phyloP scores from a whole-genome alignment of 768 basidiomycete species.

The Leucocoprinus sp. region DNA sequence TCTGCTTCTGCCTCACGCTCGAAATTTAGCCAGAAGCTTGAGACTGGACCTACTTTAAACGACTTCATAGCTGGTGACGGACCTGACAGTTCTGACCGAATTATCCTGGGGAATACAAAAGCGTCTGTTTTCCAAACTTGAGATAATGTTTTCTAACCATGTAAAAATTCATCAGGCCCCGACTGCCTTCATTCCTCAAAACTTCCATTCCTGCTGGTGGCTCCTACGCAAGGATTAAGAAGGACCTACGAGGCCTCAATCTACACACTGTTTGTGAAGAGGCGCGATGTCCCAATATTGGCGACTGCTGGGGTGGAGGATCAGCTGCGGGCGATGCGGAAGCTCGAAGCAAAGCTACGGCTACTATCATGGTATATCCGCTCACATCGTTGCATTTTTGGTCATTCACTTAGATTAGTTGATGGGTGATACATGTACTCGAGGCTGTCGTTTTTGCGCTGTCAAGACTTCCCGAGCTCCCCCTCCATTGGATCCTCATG shows the following conservation, averaged over 20 bases:
- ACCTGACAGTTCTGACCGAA: slow-evolving; percentile 41
- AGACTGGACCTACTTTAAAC: slow-evolving; percentile 64
- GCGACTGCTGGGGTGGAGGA: slow-evolving; percentile 98
- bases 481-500: slow-evolving; percentile 88
- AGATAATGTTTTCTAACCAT: not conserved
- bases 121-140: slow-evolving; percentile 35
- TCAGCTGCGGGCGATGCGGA: slow-evolving; percentile 56
- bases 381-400: not conserved
- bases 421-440: slow-evolving; percentile 98
- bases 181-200: slow-evolving; percentile 82
- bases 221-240: slow-evolving; percentile 90
- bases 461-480: slow-evolving; percentile 90
- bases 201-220: slow-evolving; percentile 85
- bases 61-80: slow-evolving; percentile 69
- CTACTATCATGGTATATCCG: slow-evolving; percentile 87
- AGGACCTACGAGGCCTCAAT: slow-evolving; percentile 83
- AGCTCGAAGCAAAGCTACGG: slow-evolving; percentile 79
- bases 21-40: slow-evolving; percentile 45
- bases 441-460: slow-evolving; percentile 95
- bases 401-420: slow-evolving; percentile 42
- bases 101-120: slow-evolving; percentile 65
- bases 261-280: slow-evolving; percentile 98
- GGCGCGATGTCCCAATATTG: slow-evolving; percentile 97
- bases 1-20: slow-evolving; percentile 23
- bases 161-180: slow-evolving; percentile 43